Conservation (phyloP, 2,329 filamentous ascomycete species). For the Pseudogymnoascus sp. region DNA sequence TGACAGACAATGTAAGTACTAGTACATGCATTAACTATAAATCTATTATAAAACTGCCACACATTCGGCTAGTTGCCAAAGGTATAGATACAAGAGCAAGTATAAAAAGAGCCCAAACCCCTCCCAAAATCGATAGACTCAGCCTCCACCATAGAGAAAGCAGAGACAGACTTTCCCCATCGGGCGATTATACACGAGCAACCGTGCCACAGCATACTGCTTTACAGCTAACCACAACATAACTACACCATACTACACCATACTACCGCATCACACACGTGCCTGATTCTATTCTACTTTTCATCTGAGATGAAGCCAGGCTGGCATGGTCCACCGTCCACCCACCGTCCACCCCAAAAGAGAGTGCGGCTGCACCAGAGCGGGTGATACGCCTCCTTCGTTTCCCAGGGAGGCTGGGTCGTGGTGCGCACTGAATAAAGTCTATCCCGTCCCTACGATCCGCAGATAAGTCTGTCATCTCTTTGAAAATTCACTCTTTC, state of each 20-base stretch:
- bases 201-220: neutral
- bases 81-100: neutral
- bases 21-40: neutral
- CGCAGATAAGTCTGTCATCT: neutral
- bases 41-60: neutral
- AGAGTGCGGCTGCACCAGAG: too few species aligned
- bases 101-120: neutral
- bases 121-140: neutral
- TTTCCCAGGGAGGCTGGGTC: too few species aligned
- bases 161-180: neutral
- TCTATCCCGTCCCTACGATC: neutral
- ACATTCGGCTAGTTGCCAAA: too few species aligned
- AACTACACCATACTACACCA: neutral
- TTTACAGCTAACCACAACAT: too few species aligned
- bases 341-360: too few species aligned
- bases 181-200: conserved; percentile 1
- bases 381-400: too few species aligned
- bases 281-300: neutral
- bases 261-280: neutral
- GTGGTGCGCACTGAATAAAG: neutral
- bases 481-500: neutral
- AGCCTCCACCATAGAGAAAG: neutral
- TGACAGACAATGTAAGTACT: neutral
- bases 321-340: too few species aligned
- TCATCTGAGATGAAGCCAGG: too few species aligned